Conservation (phyloP, 306 rosid genomes). For the Ormosia emarginata region DNA sequence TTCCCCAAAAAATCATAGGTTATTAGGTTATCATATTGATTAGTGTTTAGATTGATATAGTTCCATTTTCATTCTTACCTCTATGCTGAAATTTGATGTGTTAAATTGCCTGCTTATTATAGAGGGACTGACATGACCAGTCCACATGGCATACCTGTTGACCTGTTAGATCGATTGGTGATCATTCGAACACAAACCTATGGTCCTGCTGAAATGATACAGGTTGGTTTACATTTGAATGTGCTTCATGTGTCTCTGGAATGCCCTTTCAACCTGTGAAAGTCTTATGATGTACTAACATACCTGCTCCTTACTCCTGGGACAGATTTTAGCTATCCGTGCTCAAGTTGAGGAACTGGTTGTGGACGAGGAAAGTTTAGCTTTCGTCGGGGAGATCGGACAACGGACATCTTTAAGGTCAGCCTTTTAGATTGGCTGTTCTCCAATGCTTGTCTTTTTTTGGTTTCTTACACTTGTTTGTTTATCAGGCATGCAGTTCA, state of each 20-base stretch:
- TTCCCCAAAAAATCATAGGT: background rate
- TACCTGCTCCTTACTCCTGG: conserved; percentile 13
- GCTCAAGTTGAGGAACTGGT: conserved; percentile 89
- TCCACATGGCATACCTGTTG: conserved; percentile 98
- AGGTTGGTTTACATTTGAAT: conserved; percentile 36
- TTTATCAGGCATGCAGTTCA: conserved; percentile 83
- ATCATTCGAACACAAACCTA: conserved; percentile 81
- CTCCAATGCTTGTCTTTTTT: background rate
- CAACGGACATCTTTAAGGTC: conserved; percentile 80
- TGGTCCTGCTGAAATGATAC: conserved; percentile 93
- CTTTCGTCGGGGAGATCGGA: conserved; percentile 89
- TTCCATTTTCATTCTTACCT: background rate
- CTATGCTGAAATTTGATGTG: conserved; percentile 20
- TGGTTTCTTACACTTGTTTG: conserved; percentile 12
- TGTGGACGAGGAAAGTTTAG: conserved; percentile 89
- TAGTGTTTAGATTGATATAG: background rate
- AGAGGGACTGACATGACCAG: conserved; percentile 95
- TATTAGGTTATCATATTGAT: background rate
- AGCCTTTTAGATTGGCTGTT: conserved; percentile 24
- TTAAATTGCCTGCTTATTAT: background rate
- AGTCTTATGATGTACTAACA: background rate
- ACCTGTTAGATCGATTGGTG: conserved; percentile 85
- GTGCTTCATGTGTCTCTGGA: background rate
- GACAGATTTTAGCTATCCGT: conserved; percentile 80
- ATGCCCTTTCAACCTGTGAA: background rate